Percentiles rank a stretch among this genome's conserved stretches.
phyloP scores from a whole-genome alignment of 176 grass and related monocot species.

The Hordeum vulgare region MorexV3_pseudomolecules_assembly NC_058520.1:566185154-566185653 shows the following conservation, averaged over 20 bases:
- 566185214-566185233: conserved; percentile 94
- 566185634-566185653: conserved; percentile 18
- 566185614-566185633: neutral
- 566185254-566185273: conserved; percentile 76
- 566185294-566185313: conserved; percentile 64
- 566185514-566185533: neutral
- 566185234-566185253: conserved; percentile 88
- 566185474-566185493: conserved; percentile 29
- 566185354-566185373: conserved; percentile 52
- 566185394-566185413: conserved; percentile 94
- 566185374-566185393: conserved; percentile 59
- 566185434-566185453: conserved; percentile 41
- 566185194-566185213: conserved; percentile 90
- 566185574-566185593: conserved; percentile 29
- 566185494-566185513: conserved; percentile 24
- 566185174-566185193: conserved; percentile 72
- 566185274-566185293: conserved; percentile 86
- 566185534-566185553: conserved; percentile 33
- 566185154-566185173: conserved; percentile 50
- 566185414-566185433: conserved; percentile 83
- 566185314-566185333: conserved; percentile 42
- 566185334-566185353: conserved; percentile 35
- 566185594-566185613: conserved; percentile 11
- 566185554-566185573: conserved; percentile 29
- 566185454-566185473: conserved; percentile 38